Base-by-base conservation (phyloP, 164 flowering plant genomes). In the Vitis rupestris region DNA sequence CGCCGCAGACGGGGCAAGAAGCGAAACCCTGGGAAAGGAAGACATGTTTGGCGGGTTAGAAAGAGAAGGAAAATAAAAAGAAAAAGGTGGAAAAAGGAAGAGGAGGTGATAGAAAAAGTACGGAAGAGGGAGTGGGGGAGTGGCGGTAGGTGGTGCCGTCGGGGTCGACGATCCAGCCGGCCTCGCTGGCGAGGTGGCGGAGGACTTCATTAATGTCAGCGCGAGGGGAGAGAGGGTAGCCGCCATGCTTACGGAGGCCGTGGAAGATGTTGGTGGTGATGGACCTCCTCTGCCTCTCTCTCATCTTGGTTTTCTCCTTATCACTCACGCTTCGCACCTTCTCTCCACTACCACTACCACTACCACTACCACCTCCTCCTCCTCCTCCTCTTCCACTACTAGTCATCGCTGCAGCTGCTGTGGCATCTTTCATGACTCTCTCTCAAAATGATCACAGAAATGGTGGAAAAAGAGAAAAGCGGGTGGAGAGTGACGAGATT, bases 141-240 rank as follows among this genome's bases (percentile, higher is more conserved):
- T 37, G 44, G 44, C 88, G 86, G 72, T 82, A 86, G 70, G 92
- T 84, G 70, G 88, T 84, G 69, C 92, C 90, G 71, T 88, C 90
- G 10, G 81, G 72, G 14, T 82, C 84, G 66, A 87, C 82, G 19
- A 79, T 55, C 87, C 87, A 87, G 16, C 89, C 88, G 54, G 89
- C 88, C 58, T 86, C 90, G 1, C 52, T 44, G 47, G 83, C 85
- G 48, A 86, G 87, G 14, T 78, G 75, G 3, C 80, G 78, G 62
- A 88, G 84, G 68, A 88, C 92, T 59, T 88, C 86, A 63, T 86
- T 86, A 80, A 80, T 88, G 72, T 86, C 92, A 23, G 84, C 76
- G 27, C 85, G 79, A 1, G 82, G 80, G 4, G 87, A 73, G 56
- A 87, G 86, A 10, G 65, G 75, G 75, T 83, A 87, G 56, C 80